These are phyloP conservation scores for Colletotrichum acutatum DNA, from an alignment of 2,329 filamentous ascomycete species.

Conservation along the genomic window DNA sequence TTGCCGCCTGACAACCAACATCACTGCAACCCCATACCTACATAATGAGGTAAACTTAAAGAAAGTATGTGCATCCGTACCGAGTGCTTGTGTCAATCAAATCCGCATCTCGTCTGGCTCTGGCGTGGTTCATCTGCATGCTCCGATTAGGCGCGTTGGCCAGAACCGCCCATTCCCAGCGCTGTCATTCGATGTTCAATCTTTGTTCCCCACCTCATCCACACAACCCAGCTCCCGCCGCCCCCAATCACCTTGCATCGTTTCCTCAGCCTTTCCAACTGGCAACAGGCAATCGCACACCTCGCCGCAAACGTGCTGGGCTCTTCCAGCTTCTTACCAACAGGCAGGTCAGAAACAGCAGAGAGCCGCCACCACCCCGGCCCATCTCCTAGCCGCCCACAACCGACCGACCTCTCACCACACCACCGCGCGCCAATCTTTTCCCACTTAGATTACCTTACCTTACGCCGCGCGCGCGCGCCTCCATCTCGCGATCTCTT, in stretches of 20 bases:
- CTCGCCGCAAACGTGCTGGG: not conserved
- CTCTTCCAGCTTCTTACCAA: not conserved
- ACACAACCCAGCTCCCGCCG: not conserved
- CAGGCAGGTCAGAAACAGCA: not conserved
- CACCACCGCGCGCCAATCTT: conserved; percentile 1
- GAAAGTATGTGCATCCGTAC: not conserved
- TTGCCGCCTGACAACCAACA: conserved; percentile 4
- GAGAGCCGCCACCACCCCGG: conserved; percentile 2
- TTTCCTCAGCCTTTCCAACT: conserved; percentile 5
- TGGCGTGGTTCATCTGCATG: not conserved
- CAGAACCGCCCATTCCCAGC: conserved; percentile 22
- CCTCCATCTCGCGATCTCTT: not conserved
- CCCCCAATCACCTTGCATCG: conserved; percentile 2
- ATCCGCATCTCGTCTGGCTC: not conserved
- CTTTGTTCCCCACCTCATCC: conserved; percentile 14
- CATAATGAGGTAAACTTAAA: no score
- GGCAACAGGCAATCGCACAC: not conserved
- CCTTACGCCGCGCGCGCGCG: not conserved
- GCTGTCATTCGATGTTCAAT: conserved; percentile 7
- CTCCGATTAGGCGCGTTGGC: conserved; percentile 21
- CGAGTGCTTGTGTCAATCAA: not conserved
- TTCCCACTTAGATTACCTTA: not conserved
- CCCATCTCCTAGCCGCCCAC: conserved; percentile 18
- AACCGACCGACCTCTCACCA: not conserved
- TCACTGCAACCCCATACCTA: not conserved